Percentiles rank a stretch among this genome's conserved stretches.
These are phyloP conservation scores for Aspergillus japonicus DNA, from an alignment of 2,329 filamentous ascomycete species.

Conservation along the genomic window DNA sequence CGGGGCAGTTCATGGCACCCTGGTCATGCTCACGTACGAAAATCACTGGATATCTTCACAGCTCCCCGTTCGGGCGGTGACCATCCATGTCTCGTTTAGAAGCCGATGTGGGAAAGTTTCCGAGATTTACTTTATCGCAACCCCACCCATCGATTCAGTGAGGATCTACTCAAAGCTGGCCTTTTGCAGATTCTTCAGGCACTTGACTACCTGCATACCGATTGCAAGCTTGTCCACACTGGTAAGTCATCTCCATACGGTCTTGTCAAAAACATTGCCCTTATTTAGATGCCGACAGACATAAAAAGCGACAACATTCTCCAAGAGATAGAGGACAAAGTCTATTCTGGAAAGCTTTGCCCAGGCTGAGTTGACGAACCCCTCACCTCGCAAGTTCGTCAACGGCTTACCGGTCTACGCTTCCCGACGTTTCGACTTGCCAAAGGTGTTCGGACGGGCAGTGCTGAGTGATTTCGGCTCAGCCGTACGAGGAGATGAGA, in stretches of 20 bases:
- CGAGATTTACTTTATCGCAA: conserved; percentile 40
- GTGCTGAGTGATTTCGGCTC: conserved; percentile 41
- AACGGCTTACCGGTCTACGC: conserved; percentile 35
- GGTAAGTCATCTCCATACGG: conserved; percentile 26
- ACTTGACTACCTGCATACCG: conserved; percentile 44
- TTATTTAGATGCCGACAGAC: conserved; percentile 21
- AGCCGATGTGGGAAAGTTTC: conserved; percentile 43
- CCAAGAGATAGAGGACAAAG: conserved; percentile 35
- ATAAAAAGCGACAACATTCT: conserved; percentile 48
- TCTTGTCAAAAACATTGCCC: neutral
- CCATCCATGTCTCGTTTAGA: conserved; percentile 37
- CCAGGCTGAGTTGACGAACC: conserved; percentile 34
- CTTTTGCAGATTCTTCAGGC: conserved; percentile 42
- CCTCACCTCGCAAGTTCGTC: conserved; percentile 39
- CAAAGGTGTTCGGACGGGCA: conserved; percentile 32
- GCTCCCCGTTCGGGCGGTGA: conserved; percentile 25
- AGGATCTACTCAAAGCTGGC: conserved; percentile 38
- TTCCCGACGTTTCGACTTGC: conserved; percentile 35
- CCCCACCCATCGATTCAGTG: conserved; percentile 37
- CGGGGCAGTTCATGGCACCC: conserved; percentile 27
- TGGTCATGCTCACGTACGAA: conserved; percentile 30
- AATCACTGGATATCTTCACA: conserved; percentile 32
- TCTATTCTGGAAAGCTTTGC: conserved; percentile 38
- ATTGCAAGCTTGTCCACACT: conserved; percentile 48
- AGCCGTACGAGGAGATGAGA: conserved; percentile 39